A percentile compares a stretch with the other conserved stretches of the same genome.
Evolutionary conservation across 2,329 filamentous ascomycete genomes (phyloP).

Genomic region (Talaromyces atroroseus): DNA sequence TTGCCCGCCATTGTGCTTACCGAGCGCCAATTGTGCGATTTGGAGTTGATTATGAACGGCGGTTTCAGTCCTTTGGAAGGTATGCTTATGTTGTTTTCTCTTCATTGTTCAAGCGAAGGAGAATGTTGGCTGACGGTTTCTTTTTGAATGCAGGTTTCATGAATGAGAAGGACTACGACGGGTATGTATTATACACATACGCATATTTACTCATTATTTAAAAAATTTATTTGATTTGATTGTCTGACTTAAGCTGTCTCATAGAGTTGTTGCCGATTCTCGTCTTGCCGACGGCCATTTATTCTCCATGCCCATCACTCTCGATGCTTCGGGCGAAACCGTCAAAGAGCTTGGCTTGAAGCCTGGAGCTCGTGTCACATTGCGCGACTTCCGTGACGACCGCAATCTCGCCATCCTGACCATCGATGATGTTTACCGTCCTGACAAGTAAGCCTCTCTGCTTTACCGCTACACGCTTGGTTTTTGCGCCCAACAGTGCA

Average conservation of each 20-base stretch:
- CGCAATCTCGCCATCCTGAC: conserved; percentile 93
- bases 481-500: background rate
- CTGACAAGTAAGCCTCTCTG: conserved; percentile 71
- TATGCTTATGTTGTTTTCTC: conserved; percentile 41
- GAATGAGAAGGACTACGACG: conserved; percentile 94
- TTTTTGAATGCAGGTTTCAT: conserved; percentile 66
- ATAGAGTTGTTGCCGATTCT: conserved; percentile 79
- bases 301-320: conserved; percentile 94
- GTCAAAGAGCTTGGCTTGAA: conserved; percentile 73
- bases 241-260: conserved; percentile 1
- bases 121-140: conserved; percentile 14
- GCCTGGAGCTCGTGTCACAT: conserved; percentile 73
- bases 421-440: conserved; percentile 89
- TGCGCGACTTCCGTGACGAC: conserved; percentile 95
- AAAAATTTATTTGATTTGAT: background rate
- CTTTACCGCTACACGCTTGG: conserved; percentile 14
- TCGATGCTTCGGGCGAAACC: conserved; percentile 71
- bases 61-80: conserved; percentile 97
- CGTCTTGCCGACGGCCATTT: conserved; percentile 83
- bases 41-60: conserved; percentile 94
- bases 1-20: conserved; percentile 78
- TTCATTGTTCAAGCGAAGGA: background rate
- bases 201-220: background rate
- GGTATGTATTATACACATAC: conserved; percentile 49
- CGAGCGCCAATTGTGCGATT: conserved; percentile 94